Base-by-base conservation (phyloP, 2,329 filamentous ascomycete species). In the Aspergillus sp. region DNA sequence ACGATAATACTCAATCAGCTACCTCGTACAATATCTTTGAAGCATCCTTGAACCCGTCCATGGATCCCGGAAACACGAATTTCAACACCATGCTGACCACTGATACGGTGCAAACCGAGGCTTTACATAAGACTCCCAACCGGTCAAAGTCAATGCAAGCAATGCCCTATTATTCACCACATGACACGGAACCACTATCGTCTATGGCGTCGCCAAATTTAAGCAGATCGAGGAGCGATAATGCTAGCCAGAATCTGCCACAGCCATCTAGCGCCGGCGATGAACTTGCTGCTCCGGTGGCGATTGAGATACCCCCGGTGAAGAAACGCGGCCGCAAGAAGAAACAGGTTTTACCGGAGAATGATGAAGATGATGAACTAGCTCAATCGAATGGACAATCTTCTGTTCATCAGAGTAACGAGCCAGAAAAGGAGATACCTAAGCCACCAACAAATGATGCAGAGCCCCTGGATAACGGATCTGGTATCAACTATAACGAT, bases 181-280 rank as follows among this genome's bases (percentile, higher is more conserved):
- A 66, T 35, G 67, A 69, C 39, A 70, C 68, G 2, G 60, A 68
- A 35, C 66, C 65, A 19, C 55, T 68, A 30, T 69, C 66, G 8
- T 69, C 67, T 6, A 46, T 62, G 6, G 42, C 49, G 7, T 58
- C 62, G 1, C 50, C 57, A 2, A 53, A 56, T 19, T 43, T 51
- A n/a, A 52, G 43, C 27, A 52, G 54, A 44, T 37, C 54, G 6
- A 62, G 53, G 27, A 58, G 50, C 19, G 57, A 62, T 10, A 51
- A 47, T n/a, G 19, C 38, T 33, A 40, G 39, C 7, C 34, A 47
- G 10, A 41, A 48, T 10, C 49, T 40, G 4, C 42, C 44, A 5
- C 51, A 49, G 10, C 10, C 30, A 29, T 40, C 32, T 9, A 58
- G 52, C 38, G 47, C 54, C 27, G 43, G 48, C 5, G 60, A 67